Percentiles rank a stretch among this genome's conserved stretches.
phyloP scores from a whole-genome alignment of 2,329 filamentous ascomycete genomes.

The Epichloe elymi region DNA sequence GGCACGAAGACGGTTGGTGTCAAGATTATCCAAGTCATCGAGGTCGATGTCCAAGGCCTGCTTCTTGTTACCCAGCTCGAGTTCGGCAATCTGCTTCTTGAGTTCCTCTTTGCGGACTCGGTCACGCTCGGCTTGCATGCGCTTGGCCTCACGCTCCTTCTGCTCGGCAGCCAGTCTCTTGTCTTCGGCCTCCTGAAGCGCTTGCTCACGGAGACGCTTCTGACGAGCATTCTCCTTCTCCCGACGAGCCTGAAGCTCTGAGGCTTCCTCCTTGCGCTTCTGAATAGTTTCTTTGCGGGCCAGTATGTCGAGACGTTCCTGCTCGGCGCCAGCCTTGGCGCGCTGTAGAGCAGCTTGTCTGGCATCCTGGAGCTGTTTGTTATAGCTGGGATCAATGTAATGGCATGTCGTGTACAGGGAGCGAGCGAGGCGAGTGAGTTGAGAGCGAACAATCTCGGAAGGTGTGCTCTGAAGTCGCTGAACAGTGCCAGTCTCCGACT shows the following conservation, averaged over 20 bases:
- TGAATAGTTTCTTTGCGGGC: conserved; percentile 83
- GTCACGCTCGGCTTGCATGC: conserved; percentile 75
- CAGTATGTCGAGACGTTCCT: conserved; percentile 78
- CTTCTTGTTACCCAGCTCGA: conserved; percentile 71
- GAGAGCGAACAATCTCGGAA: conserved; percentile 91
- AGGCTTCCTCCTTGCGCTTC: conserved; percentile 94
- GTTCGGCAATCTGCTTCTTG: conserved; percentile 80
- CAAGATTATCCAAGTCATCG: conserved; percentile 72
- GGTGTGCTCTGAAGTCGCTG: conserved; percentile 96
- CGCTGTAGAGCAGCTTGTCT: conserved; percentile 70
- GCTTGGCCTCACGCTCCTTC: conserved; percentile 75
- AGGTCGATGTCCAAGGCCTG: conserved; percentile 55
- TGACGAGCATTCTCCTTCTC: conserved; percentile 87
- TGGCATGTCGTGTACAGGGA: conserved; percentile 86
- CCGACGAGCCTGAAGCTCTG: conserved; percentile 72
- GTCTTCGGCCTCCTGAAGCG: conserved; percentile 80
- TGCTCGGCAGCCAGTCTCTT: conserved; percentile 86
- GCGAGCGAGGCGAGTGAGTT: conserved; percentile 83
- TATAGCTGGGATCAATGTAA: conserved; percentile 87
- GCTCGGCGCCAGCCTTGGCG: conserved; percentile 75
- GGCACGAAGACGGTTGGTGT: conserved; percentile 79
- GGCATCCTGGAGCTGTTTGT: conserved; percentile 64
- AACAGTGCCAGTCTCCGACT: conserved; percentile 70
- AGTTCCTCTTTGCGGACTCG: conserved; percentile 86
- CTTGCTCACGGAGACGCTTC: conserved; percentile 75